These are phyloP conservation scores for Russula dissimulans DNA, from an alignment of 768 basidiomycete genomes.

Conservation along the genomic window DNA sequence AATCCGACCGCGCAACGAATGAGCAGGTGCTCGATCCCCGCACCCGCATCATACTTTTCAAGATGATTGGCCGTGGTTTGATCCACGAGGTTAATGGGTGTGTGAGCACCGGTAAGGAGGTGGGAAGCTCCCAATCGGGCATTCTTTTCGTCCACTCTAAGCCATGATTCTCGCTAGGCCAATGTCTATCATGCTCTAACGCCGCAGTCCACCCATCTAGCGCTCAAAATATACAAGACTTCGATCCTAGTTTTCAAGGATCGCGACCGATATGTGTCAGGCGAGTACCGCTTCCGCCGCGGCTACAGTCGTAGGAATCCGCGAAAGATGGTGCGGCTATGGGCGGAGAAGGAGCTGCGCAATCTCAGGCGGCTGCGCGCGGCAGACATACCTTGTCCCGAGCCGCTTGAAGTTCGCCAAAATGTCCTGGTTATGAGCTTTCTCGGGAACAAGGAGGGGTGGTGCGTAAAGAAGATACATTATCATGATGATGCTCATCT, in stretches of 20 bases:
- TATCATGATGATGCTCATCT: neutral
- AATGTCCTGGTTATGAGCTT: conserved; percentile 97
- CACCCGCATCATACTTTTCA: conserved; percentile 89
- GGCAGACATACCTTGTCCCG: conserved; percentile 83
- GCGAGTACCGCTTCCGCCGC: conserved; percentile 89
- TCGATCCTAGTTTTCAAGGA: conserved; percentile 97
- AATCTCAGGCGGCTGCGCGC: conserved; percentile 78
- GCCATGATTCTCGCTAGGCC: conserved; percentile 42
- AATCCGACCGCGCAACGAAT: conserved; percentile 90
- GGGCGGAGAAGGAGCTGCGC: conserved; percentile 99
- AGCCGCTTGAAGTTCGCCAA: conserved; percentile 87
- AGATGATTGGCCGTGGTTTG: conserved; percentile 88
- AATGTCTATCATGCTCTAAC: conserved; percentile 92
- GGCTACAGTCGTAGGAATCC: conserved; percentile 86
- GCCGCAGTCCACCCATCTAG: conserved; percentile 51
- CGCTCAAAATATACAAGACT: conserved; percentile 97
- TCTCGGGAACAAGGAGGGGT: conserved; percentile 71
- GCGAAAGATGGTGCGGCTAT: conserved; percentile 95
- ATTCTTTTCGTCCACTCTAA: neutral
- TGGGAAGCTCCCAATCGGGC: conserved; percentile 26
- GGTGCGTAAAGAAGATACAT: conserved; percentile 40
- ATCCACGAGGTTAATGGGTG: conserved; percentile 92
- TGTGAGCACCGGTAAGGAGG: conserved; percentile 97
- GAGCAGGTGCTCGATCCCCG: conserved; percentile 96
- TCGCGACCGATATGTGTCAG: conserved; percentile 92